These are phyloP conservation scores for Mortierella sp. DNA, from an alignment of 371 early-diverging fungal species.

Conservation along the genomic window DNA sequence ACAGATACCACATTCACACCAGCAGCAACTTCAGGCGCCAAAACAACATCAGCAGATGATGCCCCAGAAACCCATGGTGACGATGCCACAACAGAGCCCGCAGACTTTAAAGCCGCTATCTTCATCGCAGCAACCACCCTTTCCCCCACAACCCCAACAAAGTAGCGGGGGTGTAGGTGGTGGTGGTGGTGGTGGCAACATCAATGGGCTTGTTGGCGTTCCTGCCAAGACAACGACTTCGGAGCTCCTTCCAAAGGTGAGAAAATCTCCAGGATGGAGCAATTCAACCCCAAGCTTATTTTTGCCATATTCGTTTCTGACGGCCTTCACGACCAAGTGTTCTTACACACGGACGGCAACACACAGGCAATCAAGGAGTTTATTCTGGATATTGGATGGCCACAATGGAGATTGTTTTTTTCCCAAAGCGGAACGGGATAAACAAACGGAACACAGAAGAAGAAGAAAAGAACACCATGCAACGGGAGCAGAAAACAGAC, in stretches of 20 bases:
- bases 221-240: neutral
- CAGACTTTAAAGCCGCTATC: conserved; percentile 9
- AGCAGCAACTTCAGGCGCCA: neutral
- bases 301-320: neutral
- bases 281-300: neutral
- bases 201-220: neutral
- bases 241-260: conserved; percentile 24
- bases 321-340: neutral
- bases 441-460: neutral
- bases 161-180: neutral
- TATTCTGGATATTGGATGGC: neutral
- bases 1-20: neutral
- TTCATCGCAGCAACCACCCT: conserved; percentile 6
- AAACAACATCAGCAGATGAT: neutral
- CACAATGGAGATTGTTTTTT: neutral
- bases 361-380: neutral
- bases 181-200: neutral
- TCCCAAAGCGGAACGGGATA: neutral
- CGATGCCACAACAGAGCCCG: neutral
- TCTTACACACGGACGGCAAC: too few relatives aligned
- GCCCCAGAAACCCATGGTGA: too few relatives aligned
- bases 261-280: neutral
- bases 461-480: neutral
- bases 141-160: conserved; percentile 17
- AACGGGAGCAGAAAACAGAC: neutral